Evolutionary conservation across 169 alveolate genomes (phyloP).

Genomic region (Eimeria tenella): DNA sequence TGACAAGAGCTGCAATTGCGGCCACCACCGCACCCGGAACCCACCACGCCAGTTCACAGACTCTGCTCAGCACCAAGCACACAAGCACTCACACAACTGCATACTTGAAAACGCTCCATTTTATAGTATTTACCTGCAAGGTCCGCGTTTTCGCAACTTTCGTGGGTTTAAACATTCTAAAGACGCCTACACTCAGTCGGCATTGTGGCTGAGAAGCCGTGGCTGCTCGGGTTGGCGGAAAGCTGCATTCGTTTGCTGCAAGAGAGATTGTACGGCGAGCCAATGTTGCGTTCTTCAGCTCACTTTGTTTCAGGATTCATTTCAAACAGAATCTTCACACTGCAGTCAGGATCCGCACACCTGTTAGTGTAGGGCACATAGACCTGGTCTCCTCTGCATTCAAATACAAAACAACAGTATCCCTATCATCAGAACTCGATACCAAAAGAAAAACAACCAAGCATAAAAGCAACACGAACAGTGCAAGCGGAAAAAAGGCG

Average conservation of each 20-base stretch:
- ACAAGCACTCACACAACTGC: neutral
- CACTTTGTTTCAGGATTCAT: constrained; percentile 59
- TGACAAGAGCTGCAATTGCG: constrained; percentile 49
- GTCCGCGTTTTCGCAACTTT: too few relatives aligned
- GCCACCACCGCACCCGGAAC: constrained; percentile 50
- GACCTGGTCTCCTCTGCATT: constrained; percentile 71
- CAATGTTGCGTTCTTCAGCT: neutral
- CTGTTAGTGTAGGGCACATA: constrained; percentile 52
- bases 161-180: neutral
- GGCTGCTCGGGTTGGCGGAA: neutral
- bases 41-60: constrained; percentile 64
- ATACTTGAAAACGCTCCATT: neutral
- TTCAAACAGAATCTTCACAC: constrained; percentile 44
- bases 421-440: neutral
- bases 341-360: constrained; percentile 75
- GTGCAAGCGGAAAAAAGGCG: neutral
- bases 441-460: neutral
- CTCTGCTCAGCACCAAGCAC: neutral
- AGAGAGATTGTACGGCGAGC: neutral
- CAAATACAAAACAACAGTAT: neutral
- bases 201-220: neutral
- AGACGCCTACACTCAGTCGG: neutral
- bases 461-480: neutral
- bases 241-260: constrained; percentile 5
- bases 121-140: neutral